These are phyloP conservation scores for Potentilla sterilis DNA, from an alignment of 306 rosid genomes.

Conservation along the genomic window DNA sequence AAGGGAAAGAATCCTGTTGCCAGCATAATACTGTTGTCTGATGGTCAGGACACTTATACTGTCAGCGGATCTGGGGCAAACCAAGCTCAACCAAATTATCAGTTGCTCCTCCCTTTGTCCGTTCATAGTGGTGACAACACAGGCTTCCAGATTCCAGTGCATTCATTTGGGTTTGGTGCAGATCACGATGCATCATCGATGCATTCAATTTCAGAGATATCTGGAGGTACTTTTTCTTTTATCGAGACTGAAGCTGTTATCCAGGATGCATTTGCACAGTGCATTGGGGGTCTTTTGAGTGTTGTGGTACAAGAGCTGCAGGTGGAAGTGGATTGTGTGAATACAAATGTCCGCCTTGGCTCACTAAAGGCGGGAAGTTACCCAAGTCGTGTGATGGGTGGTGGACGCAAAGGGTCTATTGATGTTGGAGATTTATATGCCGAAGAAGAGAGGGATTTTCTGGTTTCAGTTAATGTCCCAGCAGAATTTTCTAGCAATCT, in stretches of 20 bases:
- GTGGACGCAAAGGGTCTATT: conserved; percentile 57
- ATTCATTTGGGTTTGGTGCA: conserved; percentile 89
- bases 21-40: conserved; percentile 79
- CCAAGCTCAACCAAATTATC: conserved; percentile 72
- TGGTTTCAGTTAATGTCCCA: conserved; percentile 75
- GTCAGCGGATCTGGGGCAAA: conserved; percentile 54
- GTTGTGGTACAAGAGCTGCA: conserved; percentile 90
- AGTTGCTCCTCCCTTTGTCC: conserved; percentile 75
- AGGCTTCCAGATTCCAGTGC: conserved; percentile 90
- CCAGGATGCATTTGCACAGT: conserved; percentile 98
- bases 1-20: conserved; percentile 86
- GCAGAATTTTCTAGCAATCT: conserved; percentile 39
- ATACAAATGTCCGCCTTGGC: conserved; percentile 42
- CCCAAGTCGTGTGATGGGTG: conserved; percentile 56
- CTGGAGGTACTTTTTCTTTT: conserved; percentile 98
- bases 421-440: conserved; percentile 93
- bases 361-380: conserved; percentile 89
- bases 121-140: conserved; percentile 53
- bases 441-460: conserved; percentile 95
- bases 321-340: conserved; percentile 68
- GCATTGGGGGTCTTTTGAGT: conserved; percentile 95
- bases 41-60: conserved; percentile 95
- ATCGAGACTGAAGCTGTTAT: conserved; percentile 88
- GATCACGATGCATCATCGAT: conserved; percentile 92
- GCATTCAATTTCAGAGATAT: conserved; percentile 92